phyloP scores from a whole-genome alignment of 345 rosid species.

The Salix suchowensis region DNA sequence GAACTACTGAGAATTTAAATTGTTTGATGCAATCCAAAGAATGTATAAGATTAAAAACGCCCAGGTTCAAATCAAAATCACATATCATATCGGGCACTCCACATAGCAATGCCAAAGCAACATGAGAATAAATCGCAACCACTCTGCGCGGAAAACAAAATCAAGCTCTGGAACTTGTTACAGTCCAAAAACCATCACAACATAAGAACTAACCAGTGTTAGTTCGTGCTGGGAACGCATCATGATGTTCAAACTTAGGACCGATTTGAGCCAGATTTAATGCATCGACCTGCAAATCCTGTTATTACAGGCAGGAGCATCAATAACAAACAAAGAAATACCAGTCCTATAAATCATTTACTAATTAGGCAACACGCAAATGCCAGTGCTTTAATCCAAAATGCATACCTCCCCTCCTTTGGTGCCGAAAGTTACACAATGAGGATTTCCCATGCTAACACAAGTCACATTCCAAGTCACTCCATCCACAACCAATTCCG shows the following conservation, averaged over 20 bases:
- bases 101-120: too few relatives aligned
- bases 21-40: neutral
- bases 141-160: neutral
- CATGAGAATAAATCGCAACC: too few relatives aligned
- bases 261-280: slow-evolving; percentile 76
- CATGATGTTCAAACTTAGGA: slow-evolving; percentile 88
- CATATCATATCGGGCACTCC: neutral
- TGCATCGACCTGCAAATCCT: slow-evolving; percentile 76
- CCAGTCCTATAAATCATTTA: neutral
- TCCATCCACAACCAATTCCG: slow-evolving; percentile 70
- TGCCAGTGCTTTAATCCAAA: neutral
- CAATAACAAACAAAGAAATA: neutral
- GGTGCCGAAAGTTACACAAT: slow-evolving; percentile 74
- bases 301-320: slow-evolving; percentile 17
- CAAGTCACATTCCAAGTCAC: slow-evolving; percentile 88
- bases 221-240: slow-evolving; percentile 83
- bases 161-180: neutral
- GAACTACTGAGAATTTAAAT: neutral
- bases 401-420: slow-evolving; percentile 56
- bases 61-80: neutral
- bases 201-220: slow-evolving; percentile 66
- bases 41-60: neutral
- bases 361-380: neutral
- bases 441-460: slow-evolving; percentile 99
- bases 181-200: neutral